phyloP scores from a whole-genome alignment of 2,329 filamentous ascomycete genomes.

The Arthrobotrys sphaeroides region DNA sequence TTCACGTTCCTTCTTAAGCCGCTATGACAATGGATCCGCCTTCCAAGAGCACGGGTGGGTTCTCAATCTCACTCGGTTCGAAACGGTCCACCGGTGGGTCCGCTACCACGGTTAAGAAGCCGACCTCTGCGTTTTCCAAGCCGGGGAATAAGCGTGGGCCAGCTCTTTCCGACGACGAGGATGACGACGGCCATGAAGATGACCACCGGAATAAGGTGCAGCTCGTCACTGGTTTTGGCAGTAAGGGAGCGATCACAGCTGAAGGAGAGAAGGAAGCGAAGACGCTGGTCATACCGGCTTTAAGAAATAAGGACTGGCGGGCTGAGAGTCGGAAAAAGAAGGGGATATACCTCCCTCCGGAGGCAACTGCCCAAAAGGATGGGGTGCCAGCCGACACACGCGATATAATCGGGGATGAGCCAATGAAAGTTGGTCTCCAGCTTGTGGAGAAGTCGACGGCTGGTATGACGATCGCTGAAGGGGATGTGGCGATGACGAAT shows the following conservation, averaged over 20 bases:
- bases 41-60: slow-evolving; percentile 27
- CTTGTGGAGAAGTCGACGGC: slow-evolving; percentile 45
- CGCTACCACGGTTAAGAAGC: slow-evolving; percentile 23
- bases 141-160: slow-evolving; percentile 55
- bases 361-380: slow-evolving; percentile 51
- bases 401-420: slow-evolving; percentile 54
- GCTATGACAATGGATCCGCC: slow-evolving; percentile 12
- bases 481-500: slow-evolving; percentile 24
- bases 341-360: slow-evolving; percentile 56
- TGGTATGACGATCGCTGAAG: slow-evolving; percentile 45
- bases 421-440: slow-evolving; percentile 49
- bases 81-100: slow-evolving; percentile 43
- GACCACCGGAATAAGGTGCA: slow-evolving; percentile 56
- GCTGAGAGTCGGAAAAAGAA: slow-evolving; percentile 65
- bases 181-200: slow-evolving; percentile 52
- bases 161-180: slow-evolving; percentile 55
- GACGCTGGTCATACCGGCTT: slow-evolving; percentile 68
- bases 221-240: slow-evolving; percentile 56
- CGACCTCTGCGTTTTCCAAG: slow-evolving; percentile 34
- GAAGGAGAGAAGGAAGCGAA: slow-evolving; percentile 59
- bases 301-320: slow-evolving; percentile 72
- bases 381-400: slow-evolving; percentile 58
- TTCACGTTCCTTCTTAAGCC: not conserved
- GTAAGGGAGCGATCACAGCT: slow-evolving; percentile 54
- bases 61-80: slow-evolving; percentile 56